Percentiles rank a stretch among this genome's conserved stretches.
These are phyloP conservation scores for Candida piceae DNA, from an alignment of 805 yeast genomes.

Conservation along the genomic window DNA sequence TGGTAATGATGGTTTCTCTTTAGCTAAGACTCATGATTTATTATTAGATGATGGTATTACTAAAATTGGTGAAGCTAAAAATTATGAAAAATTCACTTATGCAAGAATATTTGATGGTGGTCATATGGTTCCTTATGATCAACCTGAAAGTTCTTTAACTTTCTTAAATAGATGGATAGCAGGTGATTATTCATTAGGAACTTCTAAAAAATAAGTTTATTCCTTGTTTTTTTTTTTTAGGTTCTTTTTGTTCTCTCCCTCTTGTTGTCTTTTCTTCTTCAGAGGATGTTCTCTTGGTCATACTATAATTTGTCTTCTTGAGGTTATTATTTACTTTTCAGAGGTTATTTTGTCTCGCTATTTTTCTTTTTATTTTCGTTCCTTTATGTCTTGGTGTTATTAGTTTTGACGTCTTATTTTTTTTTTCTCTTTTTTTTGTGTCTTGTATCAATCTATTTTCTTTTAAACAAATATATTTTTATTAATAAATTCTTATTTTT, in stretches of 20 bases:
- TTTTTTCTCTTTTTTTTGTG: too few species aligned
- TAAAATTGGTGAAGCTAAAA: constrained; percentile 70
- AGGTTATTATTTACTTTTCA: too few species aligned
- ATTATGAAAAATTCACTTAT: constrained; percentile 65
- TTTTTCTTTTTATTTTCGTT: too few species aligned
- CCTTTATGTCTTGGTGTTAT: too few species aligned
- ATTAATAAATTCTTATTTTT: too few species aligned
- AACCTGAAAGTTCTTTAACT: constrained; percentile 65
- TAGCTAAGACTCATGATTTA: constrained; percentile 22
- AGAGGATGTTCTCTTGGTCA: too few species aligned
- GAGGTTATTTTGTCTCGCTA: too few species aligned
- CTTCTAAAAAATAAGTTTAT: constrained; percentile 14
- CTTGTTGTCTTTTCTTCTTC: background rate
- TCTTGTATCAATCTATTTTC: too few species aligned
- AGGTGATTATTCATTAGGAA: constrained; percentile 42
- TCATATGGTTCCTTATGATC: constrained; percentile 90
- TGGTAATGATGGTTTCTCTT: constrained; percentile 30
- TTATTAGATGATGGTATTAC: constrained; percentile 29
- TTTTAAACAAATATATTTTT: too few species aligned
- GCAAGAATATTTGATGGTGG: constrained; percentile 79
- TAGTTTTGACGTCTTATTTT: too few species aligned
- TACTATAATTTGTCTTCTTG: too few species aligned
- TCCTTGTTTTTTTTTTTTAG: constrained; percentile 1
- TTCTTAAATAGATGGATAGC: constrained; percentile 74
- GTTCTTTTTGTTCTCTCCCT: background rate